Conservation (phyloP, 352 stramenopile species). For the Phytophthora boehmeriae region DNA sequence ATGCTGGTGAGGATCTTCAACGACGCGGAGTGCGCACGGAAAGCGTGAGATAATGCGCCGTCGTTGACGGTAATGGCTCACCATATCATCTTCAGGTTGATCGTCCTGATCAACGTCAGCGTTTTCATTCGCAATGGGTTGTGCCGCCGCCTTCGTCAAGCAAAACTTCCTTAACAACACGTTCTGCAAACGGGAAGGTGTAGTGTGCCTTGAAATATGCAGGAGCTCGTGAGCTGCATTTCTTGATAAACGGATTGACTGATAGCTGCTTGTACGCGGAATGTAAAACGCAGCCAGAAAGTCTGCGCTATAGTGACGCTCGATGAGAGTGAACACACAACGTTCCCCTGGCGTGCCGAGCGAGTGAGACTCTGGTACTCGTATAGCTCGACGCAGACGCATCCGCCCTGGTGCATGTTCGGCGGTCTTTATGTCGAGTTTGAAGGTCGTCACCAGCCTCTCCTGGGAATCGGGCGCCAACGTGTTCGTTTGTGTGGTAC, state of each 20-base stretch:
- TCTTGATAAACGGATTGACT: slow-evolving; percentile 13
- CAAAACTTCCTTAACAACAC: slow-evolving; percentile 20
- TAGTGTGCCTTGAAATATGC: slow-evolving; percentile 18
- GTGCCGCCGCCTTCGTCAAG: neutral
- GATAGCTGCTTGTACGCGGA: slow-evolving; percentile 15
- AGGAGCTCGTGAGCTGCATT: slow-evolving; percentile 21
- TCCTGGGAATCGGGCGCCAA: slow-evolving; percentile 13
- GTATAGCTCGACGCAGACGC: slow-evolving; percentile 36
- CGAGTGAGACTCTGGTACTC: neutral
- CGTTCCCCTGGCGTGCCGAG: slow-evolving; percentile 9
- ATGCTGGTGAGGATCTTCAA: slow-evolving; percentile 39
- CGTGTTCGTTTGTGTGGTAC: slow-evolving; percentile 27
- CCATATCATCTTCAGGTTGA: neutral
- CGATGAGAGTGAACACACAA: slow-evolving; percentile 31
- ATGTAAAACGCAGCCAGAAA: slow-evolving; percentile 34
- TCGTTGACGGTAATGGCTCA: slow-evolving; percentile 19
- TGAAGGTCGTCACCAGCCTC: slow-evolving; percentile 2
- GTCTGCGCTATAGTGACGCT: slow-evolving; percentile 18
- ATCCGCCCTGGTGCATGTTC: slow-evolving; percentile 31
- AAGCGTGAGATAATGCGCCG: slow-evolving; percentile 48
- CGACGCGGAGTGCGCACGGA: slow-evolving; percentile 45
- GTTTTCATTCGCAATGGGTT: neutral
- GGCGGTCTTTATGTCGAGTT: slow-evolving; percentile 23
- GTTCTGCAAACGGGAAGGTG: slow-evolving; percentile 20
- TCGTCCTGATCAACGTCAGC: slow-evolving; percentile 1